Evolutionary conservation across 768 basidiomycete species (phyloP).

Genomic region (Russula ochroleuca): DNA sequence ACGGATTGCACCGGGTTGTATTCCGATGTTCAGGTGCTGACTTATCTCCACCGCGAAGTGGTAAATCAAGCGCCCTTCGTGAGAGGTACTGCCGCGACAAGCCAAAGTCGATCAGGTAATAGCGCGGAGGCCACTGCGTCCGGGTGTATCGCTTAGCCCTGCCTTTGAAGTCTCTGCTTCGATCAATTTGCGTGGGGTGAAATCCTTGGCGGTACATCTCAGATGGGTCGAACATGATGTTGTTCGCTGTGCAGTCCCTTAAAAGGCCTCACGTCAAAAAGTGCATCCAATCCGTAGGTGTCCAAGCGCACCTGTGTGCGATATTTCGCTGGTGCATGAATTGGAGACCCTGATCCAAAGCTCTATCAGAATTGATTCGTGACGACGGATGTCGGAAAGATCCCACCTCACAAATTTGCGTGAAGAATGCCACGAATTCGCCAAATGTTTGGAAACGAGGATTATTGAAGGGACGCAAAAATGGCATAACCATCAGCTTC

Average conservation of each 20-base stretch:
- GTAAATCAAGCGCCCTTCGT: constrained; percentile 19
- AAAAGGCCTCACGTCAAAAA: background rate
- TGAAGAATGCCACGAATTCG: constrained; percentile 30
- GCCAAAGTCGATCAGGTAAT: constrained; percentile 35
- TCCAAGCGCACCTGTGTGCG: constrained; percentile 27
- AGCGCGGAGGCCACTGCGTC: constrained; percentile 30
- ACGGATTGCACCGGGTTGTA: constrained; percentile 26
- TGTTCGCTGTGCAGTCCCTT: constrained; percentile 18
- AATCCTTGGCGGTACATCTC: constrained; percentile 18
- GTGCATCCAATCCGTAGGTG: background rate
- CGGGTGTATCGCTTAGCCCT: constrained; percentile 27
- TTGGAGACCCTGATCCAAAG: constrained; percentile 25
- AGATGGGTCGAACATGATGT: constrained; percentile 22
- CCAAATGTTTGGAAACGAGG: constrained; percentile 31
- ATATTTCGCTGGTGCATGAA: constrained; percentile 29
- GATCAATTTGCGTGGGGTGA: constrained; percentile 16
- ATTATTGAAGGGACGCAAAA: constrained; percentile 25
- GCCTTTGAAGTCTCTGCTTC: constrained; percentile 11
- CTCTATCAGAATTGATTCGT: background rate
- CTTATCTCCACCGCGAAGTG: constrained; percentile 30
- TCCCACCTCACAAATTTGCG: constrained; percentile 30
- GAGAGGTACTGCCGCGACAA: constrained; percentile 29
- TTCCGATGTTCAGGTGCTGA: constrained; percentile 30
- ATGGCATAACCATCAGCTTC: constrained; percentile 29
- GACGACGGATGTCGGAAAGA: background rate